Percentiles rank a stretch among this genome's conserved stretches.
These are phyloP conservation scores for Solanum ahanhuiri DNA, from an alignment of 257 asterid species.

Conservation along the genomic window DNA sequence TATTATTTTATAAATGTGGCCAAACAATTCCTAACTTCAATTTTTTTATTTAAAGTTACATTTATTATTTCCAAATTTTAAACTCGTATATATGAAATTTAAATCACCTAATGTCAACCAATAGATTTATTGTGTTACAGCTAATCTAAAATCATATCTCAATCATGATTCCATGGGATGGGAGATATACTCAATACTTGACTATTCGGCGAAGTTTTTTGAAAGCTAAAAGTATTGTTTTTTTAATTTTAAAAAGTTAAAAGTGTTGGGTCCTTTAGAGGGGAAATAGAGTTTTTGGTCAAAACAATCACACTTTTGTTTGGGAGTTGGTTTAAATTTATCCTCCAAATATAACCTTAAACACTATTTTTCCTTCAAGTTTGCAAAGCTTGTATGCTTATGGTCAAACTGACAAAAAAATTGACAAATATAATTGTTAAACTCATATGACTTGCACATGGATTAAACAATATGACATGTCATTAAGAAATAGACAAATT, in stretches of 20 bases:
- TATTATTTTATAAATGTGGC: background rate
- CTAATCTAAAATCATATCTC: background rate
- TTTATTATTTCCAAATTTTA: background rate
- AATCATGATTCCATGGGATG: background rate
- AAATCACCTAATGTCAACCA: background rate
- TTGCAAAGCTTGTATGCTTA: background rate
- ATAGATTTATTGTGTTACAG: background rate
- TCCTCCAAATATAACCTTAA: background rate
- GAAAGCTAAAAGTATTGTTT: background rate
- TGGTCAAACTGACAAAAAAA: background rate
- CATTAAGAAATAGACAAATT: background rate
- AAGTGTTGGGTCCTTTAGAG: background rate
- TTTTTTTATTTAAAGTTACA: too few relatives aligned
- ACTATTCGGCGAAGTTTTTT: background rate
- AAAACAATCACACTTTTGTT: background rate
- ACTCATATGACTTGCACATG: background rate
- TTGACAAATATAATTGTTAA: too few relatives aligned
- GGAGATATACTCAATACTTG: background rate
- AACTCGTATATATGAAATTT: background rate
- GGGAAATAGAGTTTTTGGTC: background rate
- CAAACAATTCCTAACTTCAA: background rate
- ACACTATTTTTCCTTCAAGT: background rate
- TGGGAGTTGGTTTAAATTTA: background rate
- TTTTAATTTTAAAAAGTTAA: background rate
- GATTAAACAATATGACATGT: background rate